Evolutionary conservation across 2,329 filamentous ascomycete genomes (phyloP).

Genomic region (Eurotiales sp.): DNA sequence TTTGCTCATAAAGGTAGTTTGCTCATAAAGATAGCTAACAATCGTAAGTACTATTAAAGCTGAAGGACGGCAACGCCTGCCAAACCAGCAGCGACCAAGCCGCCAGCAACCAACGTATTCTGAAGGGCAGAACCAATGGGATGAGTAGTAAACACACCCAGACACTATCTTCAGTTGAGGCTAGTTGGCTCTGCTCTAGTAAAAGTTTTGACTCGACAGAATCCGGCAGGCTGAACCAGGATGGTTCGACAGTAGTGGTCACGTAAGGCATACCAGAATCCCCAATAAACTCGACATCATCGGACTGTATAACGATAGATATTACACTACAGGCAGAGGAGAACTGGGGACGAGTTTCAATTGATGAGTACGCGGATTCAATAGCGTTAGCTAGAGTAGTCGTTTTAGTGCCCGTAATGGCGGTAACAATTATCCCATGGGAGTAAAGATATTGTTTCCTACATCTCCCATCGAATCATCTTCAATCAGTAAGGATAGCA

Average conservation of each 20-base stretch:
- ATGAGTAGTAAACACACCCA: background rate
- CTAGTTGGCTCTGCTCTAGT: slow-evolving; percentile 3
- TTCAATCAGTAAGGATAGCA: background rate
- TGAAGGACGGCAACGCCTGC: slow-evolving; percentile 4
- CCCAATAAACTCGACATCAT: background rate
- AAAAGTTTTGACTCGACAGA: slow-evolving; percentile 5
- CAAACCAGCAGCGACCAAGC: slow-evolving; percentile 7
- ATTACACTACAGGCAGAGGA: background rate
- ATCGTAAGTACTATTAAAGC: background rate
- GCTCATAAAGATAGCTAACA: background rate
- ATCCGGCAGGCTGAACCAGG: slow-evolving; percentile 10
- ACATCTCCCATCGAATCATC: background rate
- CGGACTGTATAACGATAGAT: background rate
- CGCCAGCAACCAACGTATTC: slow-evolving; percentile 8
- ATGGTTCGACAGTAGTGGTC: slow-evolving; percentile 6
- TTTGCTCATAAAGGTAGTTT: too few species aligned
- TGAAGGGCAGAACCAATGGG: slow-evolving; percentile 2
- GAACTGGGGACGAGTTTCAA: background rate
- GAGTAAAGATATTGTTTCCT: background rate
- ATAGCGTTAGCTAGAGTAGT: slow-evolving; percentile 6
- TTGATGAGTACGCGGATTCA: background rate
- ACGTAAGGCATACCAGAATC: background rate
- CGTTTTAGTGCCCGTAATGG: slow-evolving; percentile 7
- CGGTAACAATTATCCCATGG: background rate
- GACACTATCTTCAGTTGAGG: background rate